Base-by-base conservation (phyloP, 2,329 filamentous ascomycete genomes). In the Monilinia fructigena region DNA sequence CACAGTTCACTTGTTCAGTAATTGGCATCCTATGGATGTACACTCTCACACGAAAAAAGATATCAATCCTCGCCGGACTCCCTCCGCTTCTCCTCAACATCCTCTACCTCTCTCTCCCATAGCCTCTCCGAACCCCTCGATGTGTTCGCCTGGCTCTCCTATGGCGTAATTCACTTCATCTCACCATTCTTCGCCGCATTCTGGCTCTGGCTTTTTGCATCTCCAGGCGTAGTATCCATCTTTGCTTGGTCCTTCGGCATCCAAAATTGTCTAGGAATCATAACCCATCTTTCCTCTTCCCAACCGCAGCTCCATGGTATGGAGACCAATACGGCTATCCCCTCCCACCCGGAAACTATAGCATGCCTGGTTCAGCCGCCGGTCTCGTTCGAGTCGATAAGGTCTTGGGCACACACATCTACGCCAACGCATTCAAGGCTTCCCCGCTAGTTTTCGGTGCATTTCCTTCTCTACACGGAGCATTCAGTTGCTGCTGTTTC, bases 281-380 rank as follows among this genome's bases (percentile, higher is more conserved):
- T 90, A 38, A 93, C 95, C 69, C 93, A 97, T 80, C 84, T 97
- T 62, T 79, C 92, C 68, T 94, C 68, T 94, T 97, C 78, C 93
- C 93, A 0, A 96, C 93, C 80, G 94, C 93, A 38, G 92, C 93
- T 26, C 93, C 93, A 0, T 97, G 93, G 93, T 97, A 97, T 75
- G 93, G 97, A 82, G 94, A 94, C 78, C 85, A 91, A 73, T 92
- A 96, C 77, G 93, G 93, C 12, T 74, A 74, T 71, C 73, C 73
- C 48, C 81, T 97, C 55, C 91, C 92, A 42, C 92, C 93, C 1
- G 93, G 93, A 61, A 92, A 93, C 73, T 97, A 97, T 79, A 91
- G 89, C 65, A 96, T 97, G 84, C 84, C 86, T 54, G 93, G 93
- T 56, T 93, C 92, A 58, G 92, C 93, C 0, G 93, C 93, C 20